phyloP scores from a whole-genome alignment of 768 basidiomycete genomes.

The Hypsizygus marmoreus region DNA sequence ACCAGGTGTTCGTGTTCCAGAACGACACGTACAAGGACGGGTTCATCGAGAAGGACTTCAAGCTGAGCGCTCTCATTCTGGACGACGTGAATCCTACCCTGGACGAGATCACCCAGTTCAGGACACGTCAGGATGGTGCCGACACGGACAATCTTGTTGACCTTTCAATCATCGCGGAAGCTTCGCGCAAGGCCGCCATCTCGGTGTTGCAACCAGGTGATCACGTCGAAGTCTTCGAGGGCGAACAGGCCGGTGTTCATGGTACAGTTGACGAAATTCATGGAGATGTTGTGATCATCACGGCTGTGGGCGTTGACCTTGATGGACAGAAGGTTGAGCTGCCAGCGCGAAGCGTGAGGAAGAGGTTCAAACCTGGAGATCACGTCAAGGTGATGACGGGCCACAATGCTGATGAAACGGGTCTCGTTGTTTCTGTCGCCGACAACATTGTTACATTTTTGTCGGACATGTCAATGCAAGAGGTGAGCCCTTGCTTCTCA shows the following conservation, averaged over 20 bases:
- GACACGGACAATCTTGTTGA: slow-evolving; percentile 76
- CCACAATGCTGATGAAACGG: slow-evolving; percentile 92
- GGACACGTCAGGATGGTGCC: slow-evolving; percentile 69
- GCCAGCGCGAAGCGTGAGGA: slow-evolving; percentile 86
- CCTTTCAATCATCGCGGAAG: slow-evolving; percentile 89
- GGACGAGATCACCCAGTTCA: slow-evolving; percentile 94
- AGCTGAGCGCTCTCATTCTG: slow-evolving; percentile 69
- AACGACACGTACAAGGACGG: slow-evolving; percentile 94
- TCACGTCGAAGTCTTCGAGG: slow-evolving; percentile 96
- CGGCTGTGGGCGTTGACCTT: slow-evolving; percentile 78
- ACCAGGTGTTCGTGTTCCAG: slow-evolving; percentile 81
- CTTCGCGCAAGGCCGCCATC: slow-evolving; percentile 88
- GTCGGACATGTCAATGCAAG: slow-evolving; percentile 96
- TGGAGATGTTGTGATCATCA: slow-evolving; percentile 84
- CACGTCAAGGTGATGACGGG: slow-evolving; percentile 99
- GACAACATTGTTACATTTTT: slow-evolving; percentile 94
- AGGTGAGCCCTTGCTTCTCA: slow-evolving; percentile 51
- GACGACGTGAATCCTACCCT: slow-evolving; percentile 95
- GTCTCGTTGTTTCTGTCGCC: slow-evolving; percentile 89
- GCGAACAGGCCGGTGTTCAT: slow-evolving; percentile 91
- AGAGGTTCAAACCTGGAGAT: slow-evolving; percentile 95
- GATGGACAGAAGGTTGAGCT: slow-evolving; percentile 87
- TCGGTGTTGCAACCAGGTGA: slow-evolving; percentile 96
- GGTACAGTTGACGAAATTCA: slow-evolving; percentile 90
- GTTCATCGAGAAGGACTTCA: slow-evolving; percentile 96